Evolutionary conservation across 2,329 filamentous ascomycete genomes (phyloP), one percentile per base, ranked within the genome.

Genomic region (Samsoniella hepiali): DNA sequence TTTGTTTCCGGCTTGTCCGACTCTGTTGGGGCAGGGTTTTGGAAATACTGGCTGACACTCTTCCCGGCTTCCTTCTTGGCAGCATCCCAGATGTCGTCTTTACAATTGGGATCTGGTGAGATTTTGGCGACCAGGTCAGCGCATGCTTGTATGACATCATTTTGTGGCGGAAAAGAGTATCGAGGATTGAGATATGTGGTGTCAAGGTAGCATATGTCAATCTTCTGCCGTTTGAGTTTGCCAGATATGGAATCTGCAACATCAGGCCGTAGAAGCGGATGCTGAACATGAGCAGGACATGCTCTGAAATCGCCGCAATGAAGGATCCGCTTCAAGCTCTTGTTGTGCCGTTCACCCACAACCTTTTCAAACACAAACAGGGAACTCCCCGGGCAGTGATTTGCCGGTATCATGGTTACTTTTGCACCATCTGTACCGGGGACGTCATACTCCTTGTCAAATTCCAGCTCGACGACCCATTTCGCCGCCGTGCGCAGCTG

Each of bases 241-340:
- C 91, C 91, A 0, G 87, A 88, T 9, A 90, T 78, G 2, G 83
- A 79, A 69, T 97, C 91, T 17, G 88, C 70, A 0, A 88, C 80
- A 31, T 96, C 87, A 0, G 95, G 92, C 67, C 87, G 87, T 3
- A 99, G 80, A 0, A 95, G 81, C 1, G 92, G 90, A 76, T 99
- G 95, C 47, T 84, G 81, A 7, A 97, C 80, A 71, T 99, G 95
- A 31, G 87, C 88, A 54, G 89, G 88, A 73, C 93, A 97, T 11
- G 95, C 95, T 66, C 95, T 84, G 71, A 99, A 99, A 73, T 99
- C 95, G 54, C 95, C 95, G 72, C 95, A 99, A 72, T 99, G 95
- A 8, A 99, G 79, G 47, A 99, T 89, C 3, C 95, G 86, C 68
- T 96, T 93, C 3, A 84, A 74, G 58, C 84, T 87, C 2, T 82